Percentiles rank a stretch among this genome's conserved stretches.
phyloP scores from a whole-genome alignment of 2,329 filamentous ascomycete genomes.

The Paraphaeosphaeria sporulosa region DNA sequence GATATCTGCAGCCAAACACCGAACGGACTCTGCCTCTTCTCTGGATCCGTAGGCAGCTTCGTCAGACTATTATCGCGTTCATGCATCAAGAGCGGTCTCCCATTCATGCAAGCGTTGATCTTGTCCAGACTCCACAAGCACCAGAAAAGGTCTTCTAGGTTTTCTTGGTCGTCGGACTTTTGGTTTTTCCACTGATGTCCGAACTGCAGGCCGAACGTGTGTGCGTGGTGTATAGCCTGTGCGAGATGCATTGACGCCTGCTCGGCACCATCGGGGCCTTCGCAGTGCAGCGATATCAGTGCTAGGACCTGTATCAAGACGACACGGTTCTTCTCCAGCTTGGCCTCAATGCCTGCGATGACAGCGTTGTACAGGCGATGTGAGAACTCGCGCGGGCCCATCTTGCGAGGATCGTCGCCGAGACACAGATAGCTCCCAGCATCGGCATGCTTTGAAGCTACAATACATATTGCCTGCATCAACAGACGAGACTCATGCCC shows the following conservation, averaged over 20 bases:
- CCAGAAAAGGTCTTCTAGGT: slow-evolving; percentile 58
- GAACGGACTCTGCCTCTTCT: slow-evolving; percentile 56
- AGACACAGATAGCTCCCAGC: slow-evolving; percentile 52
- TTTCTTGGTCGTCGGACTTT: slow-evolving; percentile 47
- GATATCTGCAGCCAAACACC: slow-evolving; percentile 57
- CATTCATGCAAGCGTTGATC: slow-evolving; percentile 57
- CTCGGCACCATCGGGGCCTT: slow-evolving; percentile 57
- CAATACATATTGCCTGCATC: slow-evolving; percentile 56
- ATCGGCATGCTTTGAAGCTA: slow-evolving; percentile 56
- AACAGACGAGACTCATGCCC: slow-evolving; percentile 50
- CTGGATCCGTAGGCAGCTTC: slow-evolving; percentile 50
- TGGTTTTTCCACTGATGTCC: slow-evolving; percentile 50
- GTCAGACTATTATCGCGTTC: slow-evolving; percentile 57
- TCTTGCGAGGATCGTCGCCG: slow-evolving; percentile 40
- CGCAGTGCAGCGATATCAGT: slow-evolving; percentile 56
- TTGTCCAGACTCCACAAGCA: slow-evolving; percentile 59
- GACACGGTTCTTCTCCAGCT: slow-evolving; percentile 54
- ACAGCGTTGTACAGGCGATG: slow-evolving; percentile 54
- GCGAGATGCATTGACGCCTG: slow-evolving; percentile 56
- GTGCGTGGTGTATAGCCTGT: slow-evolving; percentile 59
- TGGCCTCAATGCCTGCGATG: slow-evolving; percentile 51
- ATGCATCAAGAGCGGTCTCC: slow-evolving; percentile 57
- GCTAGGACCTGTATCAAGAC: slow-evolving; percentile 57
- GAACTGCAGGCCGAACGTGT: slow-evolving; percentile 58
- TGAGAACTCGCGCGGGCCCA: slow-evolving; percentile 55